Conservation (phyloP, 371 early-diverging fungal genomes). For the Saksenaea oblongispora region DNA sequence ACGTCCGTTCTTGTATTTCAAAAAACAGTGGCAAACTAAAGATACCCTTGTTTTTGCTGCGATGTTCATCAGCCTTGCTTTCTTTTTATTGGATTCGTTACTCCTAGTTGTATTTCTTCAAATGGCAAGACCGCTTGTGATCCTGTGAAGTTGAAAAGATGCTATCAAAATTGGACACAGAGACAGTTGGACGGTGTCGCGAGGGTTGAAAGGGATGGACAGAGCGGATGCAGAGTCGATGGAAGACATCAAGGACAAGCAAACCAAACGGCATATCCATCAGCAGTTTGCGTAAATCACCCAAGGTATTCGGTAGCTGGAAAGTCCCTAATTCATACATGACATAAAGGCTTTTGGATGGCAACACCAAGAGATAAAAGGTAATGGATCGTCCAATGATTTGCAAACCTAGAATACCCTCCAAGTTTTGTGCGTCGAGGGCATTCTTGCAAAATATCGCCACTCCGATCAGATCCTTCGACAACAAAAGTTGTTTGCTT, state of each 20-base stretch:
- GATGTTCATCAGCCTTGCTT: no score
- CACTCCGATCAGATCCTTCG: slow-evolving; percentile 18
- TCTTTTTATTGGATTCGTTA: no score
- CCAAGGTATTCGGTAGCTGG: neutral
- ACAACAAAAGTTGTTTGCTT: slow-evolving; percentile 20
- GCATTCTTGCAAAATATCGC: neutral
- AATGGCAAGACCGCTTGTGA: slow-evolving; percentile 7
- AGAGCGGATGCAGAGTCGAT: slow-evolving; percentile 18
- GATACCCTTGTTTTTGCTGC: neutral
- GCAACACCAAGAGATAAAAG: neutral
- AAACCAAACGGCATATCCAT: slow-evolving; percentile 18
- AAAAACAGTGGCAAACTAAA: slow-evolving; percentile 11
- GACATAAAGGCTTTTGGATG: neutral
- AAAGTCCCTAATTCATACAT: neutral
- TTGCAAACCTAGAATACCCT: neutral
- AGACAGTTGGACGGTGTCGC: slow-evolving; percentile 17
- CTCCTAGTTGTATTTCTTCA: neutral
- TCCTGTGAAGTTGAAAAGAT: slow-evolving; percentile 9
- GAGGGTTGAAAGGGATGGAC: slow-evolving; percentile 11
- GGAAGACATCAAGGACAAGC: slow-evolving; percentile 19
- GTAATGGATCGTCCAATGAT: neutral
- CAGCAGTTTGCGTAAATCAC: slow-evolving; percentile 14
- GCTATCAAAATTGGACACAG: slow-evolving; percentile 11
- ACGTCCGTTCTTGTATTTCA: slow-evolving; percentile 9
- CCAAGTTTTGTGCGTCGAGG: neutral